Percentiles rank a stretch among this genome's conserved stretches.
Conservation (phyloP, 2,329 filamentous ascomycete species). For the Aspergillus ustus region DNA sequence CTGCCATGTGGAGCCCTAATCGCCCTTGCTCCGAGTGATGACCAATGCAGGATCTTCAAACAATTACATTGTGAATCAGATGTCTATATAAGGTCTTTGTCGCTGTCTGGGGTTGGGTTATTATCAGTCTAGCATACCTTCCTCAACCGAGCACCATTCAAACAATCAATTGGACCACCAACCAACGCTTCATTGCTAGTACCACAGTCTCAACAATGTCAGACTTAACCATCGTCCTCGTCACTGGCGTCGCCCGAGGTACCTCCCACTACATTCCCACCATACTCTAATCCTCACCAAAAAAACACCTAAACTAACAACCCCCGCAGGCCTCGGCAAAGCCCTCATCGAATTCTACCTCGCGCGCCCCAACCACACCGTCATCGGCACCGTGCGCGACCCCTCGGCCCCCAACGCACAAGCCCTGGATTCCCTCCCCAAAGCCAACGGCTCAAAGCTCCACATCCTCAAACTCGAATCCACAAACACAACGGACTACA, state of each 20-base stretch:
- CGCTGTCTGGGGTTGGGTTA: background rate
- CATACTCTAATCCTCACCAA: background rate
- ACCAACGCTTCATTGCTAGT: too few species aligned
- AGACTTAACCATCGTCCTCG: slow-evolving; percentile 1
- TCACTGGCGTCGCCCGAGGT: slow-evolving; percentile 12
- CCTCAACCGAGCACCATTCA: too few species aligned
- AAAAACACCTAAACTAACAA: background rate
- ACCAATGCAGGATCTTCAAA: background rate
- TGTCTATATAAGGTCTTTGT: background rate
- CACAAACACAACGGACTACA: background rate
- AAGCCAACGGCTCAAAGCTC: background rate
- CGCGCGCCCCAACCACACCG: slow-evolving; percentile 4
- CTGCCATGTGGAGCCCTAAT: background rate
- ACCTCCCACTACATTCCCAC: background rate
- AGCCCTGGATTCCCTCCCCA: background rate
- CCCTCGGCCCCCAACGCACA: background rate
- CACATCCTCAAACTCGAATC: background rate
- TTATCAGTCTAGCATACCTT: background rate
- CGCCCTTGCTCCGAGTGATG: background rate
- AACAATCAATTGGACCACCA: too few species aligned
- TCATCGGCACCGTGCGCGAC: slow-evolving; percentile 6
- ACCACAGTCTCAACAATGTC: background rate
- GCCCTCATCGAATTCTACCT: slow-evolving; percentile 5
- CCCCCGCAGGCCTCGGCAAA: background rate
- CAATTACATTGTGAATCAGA: background rate